phyloP scores from a whole-genome alignment of 2,329 filamentous ascomycete species.

The Calonectria pteridis region DNA sequence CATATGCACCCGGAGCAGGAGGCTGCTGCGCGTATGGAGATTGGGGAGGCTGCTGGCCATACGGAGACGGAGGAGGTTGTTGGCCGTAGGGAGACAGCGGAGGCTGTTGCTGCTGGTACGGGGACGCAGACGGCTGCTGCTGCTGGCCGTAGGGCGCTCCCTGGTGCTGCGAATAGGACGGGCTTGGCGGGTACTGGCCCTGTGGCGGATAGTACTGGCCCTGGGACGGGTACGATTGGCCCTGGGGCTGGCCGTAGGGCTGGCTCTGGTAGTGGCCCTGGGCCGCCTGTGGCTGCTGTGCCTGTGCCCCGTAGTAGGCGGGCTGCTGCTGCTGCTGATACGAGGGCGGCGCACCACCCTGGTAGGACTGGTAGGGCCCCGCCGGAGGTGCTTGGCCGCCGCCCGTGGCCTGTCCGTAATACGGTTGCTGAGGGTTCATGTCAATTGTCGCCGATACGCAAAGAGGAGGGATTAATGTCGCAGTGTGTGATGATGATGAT shows the following conservation, averaged over 20 bases:
- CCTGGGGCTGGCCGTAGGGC: conserved; percentile 6
- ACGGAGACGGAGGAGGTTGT: conserved; percentile 19
- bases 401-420: conserved; percentile 34
- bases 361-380: conserved; percentile 28
- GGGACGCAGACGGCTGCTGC: not conserved
- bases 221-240: conserved; percentile 14
- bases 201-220: conserved; percentile 18
- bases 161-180: not conserved
- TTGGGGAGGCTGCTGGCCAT: conserved; percentile 34
- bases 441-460: not conserved
- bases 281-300: not conserved
- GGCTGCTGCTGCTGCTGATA: conserved; percentile 24
- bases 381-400: conserved; percentile 16
- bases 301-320: conserved; percentile 22
- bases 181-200: not conserved
- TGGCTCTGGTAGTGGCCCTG: conserved; percentile 25
- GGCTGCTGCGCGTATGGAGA: conserved; percentile 39
- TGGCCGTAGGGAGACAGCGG: conserved; percentile 27
- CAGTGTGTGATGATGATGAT: not conserved
- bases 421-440: conserved; percentile 36
- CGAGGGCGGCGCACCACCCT: conserved; percentile 23
- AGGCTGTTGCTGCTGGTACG: conserved; percentile 31
- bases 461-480: not conserved
- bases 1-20: conserved; percentile 20
- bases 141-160: not conserved